These are phyloP conservation scores for Halophytophthora polymorphica DNA, from an alignment of 352 stramenopile genomes.

Conservation along the genomic window DNA sequence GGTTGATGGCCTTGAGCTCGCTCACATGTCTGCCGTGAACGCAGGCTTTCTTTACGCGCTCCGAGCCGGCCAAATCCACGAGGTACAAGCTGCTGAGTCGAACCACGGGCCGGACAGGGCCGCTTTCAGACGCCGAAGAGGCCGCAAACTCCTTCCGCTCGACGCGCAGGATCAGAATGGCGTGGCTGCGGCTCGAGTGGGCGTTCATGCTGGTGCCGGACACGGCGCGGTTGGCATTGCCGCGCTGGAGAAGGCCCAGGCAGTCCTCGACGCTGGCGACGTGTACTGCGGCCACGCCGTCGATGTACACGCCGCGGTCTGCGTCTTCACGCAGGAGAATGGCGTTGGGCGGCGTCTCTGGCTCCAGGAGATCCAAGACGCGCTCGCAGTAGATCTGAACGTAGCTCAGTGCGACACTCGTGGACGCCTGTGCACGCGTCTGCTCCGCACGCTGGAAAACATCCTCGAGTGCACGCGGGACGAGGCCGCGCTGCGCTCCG, in stretches of 20 bases:
- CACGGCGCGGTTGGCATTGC: constrained; percentile 70
- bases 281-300: constrained; percentile 41
- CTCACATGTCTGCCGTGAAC: constrained; percentile 55
- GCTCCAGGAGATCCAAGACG: constrained; percentile 66
- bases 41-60: constrained; percentile 65
- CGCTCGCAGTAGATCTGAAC: constrained; percentile 83
- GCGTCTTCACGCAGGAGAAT: constrained; percentile 65
- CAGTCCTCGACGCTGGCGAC: constrained; percentile 49
- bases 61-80: constrained; percentile 68
- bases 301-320: constrained; percentile 63
- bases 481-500: constrained; percentile 42
- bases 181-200: constrained; percentile 81
- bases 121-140: constrained; percentile 2
- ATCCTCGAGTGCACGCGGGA: constrained; percentile 57
- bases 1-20: constrained; percentile 72
- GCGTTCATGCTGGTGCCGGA: constrained; percentile 88
- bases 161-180: constrained; percentile 81
- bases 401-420: constrained; percentile 60
- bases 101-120: constrained; percentile 30
- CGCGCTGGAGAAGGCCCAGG: constrained; percentile 36
- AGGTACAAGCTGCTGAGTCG: constrained; percentile 61
- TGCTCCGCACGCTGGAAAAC: constrained; percentile 47
- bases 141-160: constrained; percentile 61
- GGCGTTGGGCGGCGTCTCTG: constrained; percentile 29
- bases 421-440: constrained; percentile 27